Conservation (phyloP, 352 stramenopile species). For the Phytophthora europaea region DNA sequence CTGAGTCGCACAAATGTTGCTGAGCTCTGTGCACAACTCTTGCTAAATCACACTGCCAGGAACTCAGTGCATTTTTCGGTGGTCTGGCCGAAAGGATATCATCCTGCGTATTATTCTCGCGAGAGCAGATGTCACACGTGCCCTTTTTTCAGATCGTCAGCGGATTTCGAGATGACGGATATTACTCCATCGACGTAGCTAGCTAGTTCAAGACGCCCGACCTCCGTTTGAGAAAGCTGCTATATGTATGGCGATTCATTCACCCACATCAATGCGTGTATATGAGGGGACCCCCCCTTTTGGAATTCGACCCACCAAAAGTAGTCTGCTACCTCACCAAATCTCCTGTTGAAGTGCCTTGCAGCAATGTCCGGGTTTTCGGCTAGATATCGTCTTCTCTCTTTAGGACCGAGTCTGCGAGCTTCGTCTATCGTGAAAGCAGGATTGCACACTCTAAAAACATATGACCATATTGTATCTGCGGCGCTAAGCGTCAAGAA, state of each 20-base stretch:
- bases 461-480: slow-evolving; percentile 32
- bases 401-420: background rate
- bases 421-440: background rate
- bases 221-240: slow-evolving; percentile 7
- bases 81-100: background rate
- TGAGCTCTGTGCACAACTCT: background rate
- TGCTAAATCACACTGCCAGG: background rate
- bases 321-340: slow-evolving; percentile 28
- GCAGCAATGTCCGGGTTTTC: slow-evolving; percentile 18
- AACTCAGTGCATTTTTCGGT: too few relatives aligned
- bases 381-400: slow-evolving; percentile 3
- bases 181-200: background rate
- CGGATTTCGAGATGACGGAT: background rate
- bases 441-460: slow-evolving; percentile 28
- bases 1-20: slow-evolving; percentile 13
- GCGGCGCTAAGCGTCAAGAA: slow-evolving; percentile 33
- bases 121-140: background rate
- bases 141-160: background rate
- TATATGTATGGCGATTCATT: slow-evolving; percentile 21
- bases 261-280: slow-evolving; percentile 33
- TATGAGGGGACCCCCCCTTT: slow-evolving; percentile 30
- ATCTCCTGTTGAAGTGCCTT: slow-evolving; percentile 31
- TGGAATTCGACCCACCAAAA: slow-evolving; percentile 31
- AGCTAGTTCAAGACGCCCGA: slow-evolving; percentile 1
- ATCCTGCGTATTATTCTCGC: background rate